A percentile compares a stretch with the other conserved stretches of the same genome.
These are phyloP conservation scores for Rauvolfia tetraphylla DNA, from an alignment of 257 asterid genomes.

Conservation along the genomic window DNA sequence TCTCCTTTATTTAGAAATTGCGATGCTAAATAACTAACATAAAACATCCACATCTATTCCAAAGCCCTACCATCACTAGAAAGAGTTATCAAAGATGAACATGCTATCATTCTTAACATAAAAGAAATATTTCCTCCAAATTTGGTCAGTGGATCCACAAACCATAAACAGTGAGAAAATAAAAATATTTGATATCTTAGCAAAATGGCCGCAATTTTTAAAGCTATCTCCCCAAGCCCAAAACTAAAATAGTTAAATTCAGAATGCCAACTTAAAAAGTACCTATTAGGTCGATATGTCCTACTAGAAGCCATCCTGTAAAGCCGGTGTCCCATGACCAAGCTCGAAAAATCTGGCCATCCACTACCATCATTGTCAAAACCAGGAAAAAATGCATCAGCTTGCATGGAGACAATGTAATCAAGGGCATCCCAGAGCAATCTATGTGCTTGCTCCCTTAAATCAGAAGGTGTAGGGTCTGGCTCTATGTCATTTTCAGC, in stretches of 20 bases:
- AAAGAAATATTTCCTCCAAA: not conserved
- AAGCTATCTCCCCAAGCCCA: not conserved
- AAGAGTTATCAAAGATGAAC: not conserved
- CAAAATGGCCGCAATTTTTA: not conserved
- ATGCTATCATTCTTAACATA: not conserved
- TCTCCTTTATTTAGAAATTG: not conserved
- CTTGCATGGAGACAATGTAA: slow-evolving; percentile 87
- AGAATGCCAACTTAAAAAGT: slow-evolving; percentile 6
- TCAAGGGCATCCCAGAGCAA: slow-evolving; percentile 95
- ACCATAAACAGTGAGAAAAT: not conserved
- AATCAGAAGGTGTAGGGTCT: slow-evolving; percentile 59
- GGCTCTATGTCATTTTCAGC: slow-evolving; percentile 84
- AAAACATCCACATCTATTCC: not conserved
- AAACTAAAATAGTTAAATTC: not conserved
- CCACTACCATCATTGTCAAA: slow-evolving; percentile 81
- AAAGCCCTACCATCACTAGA: not conserved
- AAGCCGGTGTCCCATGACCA: slow-evolving; percentile 93
- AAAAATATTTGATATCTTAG: not conserved
- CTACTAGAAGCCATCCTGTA: slow-evolving; percentile 72
- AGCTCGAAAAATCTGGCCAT: slow-evolving; percentile 84
- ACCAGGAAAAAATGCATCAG: slow-evolving; percentile 95
- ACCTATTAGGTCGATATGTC: slow-evolving; percentile 95
- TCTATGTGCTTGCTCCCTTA: slow-evolving; percentile 85
- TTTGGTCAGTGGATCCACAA: not conserved
- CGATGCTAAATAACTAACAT: no score